phyloP scores from a whole-genome alignment of 345 rosid species.

The Syzygium grande region DNA sequence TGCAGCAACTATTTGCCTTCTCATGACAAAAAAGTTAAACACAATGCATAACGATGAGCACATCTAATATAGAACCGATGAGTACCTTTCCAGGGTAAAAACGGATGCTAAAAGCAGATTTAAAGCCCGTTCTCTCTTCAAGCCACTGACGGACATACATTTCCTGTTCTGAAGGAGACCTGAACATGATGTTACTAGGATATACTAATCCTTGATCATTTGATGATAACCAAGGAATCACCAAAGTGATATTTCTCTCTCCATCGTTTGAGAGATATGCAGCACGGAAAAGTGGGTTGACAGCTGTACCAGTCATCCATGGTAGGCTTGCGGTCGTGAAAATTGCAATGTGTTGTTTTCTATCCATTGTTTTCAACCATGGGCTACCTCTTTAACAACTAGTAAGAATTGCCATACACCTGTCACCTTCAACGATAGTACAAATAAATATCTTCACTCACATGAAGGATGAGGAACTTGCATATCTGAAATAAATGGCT shows the following conservation, averaged over 20 bases:
- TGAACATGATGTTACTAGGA: slow-evolving; percentile 47
- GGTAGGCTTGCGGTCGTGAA: slow-evolving; percentile 95
- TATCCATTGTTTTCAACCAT: slow-evolving; percentile 33
- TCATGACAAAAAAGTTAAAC: neutral
- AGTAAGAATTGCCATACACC: neutral
- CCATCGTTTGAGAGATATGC: slow-evolving; percentile 82
- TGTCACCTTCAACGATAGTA: neutral
- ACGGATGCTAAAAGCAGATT: slow-evolving; percentile 34
- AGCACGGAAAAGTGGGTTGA: slow-evolving; percentile 94
- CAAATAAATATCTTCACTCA: neutral
- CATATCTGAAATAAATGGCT: neutral
- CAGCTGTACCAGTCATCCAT: slow-evolving; percentile 98
- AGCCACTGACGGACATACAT: slow-evolving; percentile 70
- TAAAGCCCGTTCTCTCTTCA: slow-evolving; percentile 56
- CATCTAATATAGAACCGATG: neutral
- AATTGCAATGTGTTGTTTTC: slow-evolving; percentile 58
- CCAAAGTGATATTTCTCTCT: slow-evolving; percentile 59
- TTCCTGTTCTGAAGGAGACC: slow-evolving; percentile 66
- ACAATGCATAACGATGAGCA: neutral
- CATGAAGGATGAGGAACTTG: neutral
- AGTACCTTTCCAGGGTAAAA: slow-evolving; percentile 91
- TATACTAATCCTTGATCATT: slow-evolving; percentile 70
- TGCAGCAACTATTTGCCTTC: neutral
- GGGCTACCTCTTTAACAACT: neutral
- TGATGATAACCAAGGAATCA: slow-evolving; percentile 84